A percentile compares a stretch with the other conserved stretches of the same genome.
Evolutionary conservation across 495 filamentous ascomycete species (phyloP).

Genomic region (Astrothelium subdiscretum): DNA sequence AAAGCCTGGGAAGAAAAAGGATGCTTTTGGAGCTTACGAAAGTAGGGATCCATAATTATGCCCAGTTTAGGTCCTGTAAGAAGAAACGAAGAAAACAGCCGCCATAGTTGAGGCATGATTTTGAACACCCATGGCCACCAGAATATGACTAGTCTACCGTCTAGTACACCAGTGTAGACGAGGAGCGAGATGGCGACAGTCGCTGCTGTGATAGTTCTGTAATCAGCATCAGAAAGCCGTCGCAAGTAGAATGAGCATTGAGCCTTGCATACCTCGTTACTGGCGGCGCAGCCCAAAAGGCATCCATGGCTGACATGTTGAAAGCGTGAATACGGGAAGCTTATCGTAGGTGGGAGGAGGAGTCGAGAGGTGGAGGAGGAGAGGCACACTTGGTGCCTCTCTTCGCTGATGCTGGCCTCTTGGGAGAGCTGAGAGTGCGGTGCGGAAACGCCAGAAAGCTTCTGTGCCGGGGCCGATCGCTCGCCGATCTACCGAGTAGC

Average conservation of each 20-base stretch:
- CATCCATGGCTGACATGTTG: conserved; percentile 40
- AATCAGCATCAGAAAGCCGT: conserved; percentile 32
- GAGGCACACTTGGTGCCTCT: neutral
- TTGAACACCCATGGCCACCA: conserved; percentile 42
- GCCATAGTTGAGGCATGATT: conserved; percentile 58
- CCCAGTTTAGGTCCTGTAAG: conserved; percentile 50
- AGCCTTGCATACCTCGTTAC: conserved; percentile 48
- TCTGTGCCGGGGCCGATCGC: too few species aligned
- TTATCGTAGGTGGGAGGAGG: neutral
- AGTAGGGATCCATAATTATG: conserved; percentile 76
- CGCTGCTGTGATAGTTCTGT: conserved; percentile 60
- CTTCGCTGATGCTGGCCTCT: neutral
- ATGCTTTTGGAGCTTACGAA: conserved; percentile 40
- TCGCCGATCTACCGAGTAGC: too few species aligned
- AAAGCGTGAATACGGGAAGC: neutral
- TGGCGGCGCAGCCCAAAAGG: conserved; percentile 59
- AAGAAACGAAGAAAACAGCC: conserved; percentile 59
- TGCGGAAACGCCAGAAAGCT: too few species aligned
- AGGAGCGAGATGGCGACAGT: conserved; percentile 49
- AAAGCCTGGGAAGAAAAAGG: neutral
- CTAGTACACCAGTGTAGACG: conserved; percentile 49
- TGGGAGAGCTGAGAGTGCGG: neutral
- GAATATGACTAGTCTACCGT: conserved; percentile 45
- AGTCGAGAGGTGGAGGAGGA: neutral
- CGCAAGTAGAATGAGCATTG: neutral